Percentiles rank a stretch among this genome's conserved stretches.
Conservation (phyloP, 148 eudicot genomes). For the Rhododendron griersonianum region DNA sequence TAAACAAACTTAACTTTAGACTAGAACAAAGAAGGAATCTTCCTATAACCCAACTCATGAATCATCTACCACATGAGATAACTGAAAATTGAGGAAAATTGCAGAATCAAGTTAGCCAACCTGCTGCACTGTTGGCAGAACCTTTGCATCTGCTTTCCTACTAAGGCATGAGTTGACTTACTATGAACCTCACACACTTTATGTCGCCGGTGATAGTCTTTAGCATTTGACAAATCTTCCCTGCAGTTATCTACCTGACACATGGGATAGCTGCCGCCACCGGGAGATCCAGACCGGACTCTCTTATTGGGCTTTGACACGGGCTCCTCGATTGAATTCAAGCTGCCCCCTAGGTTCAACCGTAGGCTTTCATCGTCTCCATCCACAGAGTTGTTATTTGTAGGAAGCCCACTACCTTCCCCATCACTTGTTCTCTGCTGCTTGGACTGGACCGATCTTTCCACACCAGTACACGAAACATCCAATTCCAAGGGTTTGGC, state of each 20-base stretch:
- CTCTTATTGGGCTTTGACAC: conserved; percentile 39
- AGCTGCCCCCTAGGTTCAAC: conserved; percentile 36
- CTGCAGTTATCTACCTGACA: conserved; percentile 82
- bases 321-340: conserved; percentile 17
- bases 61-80: neutral
- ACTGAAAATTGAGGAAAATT: neutral
- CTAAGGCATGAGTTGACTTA: conserved; percentile 61
- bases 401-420: conserved; percentile 10
- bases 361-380: conserved; percentile 33
- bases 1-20: neutral
- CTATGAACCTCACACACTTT: conserved; percentile 83
- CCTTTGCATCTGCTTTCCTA: conserved; percentile 82
- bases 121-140: conserved; percentile 96
- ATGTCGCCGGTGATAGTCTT: conserved; percentile 85
- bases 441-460: neutral
- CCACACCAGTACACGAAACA: neutral
- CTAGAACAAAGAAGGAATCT: neutral
- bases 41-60: neutral
- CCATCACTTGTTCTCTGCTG: conserved; percentile 7
- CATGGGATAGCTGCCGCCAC: conserved; percentile 46
- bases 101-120: conserved; percentile 19
- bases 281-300: conserved; percentile 58
- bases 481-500: conserved; percentile 32
- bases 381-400: conserved; percentile 7
- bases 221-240: conserved; percentile 66